These are phyloP conservation scores for Pseudogymnoascus sp. DNA, from an alignment of 2,329 filamentous ascomycete genomes.

Conservation along the genomic window DNA sequence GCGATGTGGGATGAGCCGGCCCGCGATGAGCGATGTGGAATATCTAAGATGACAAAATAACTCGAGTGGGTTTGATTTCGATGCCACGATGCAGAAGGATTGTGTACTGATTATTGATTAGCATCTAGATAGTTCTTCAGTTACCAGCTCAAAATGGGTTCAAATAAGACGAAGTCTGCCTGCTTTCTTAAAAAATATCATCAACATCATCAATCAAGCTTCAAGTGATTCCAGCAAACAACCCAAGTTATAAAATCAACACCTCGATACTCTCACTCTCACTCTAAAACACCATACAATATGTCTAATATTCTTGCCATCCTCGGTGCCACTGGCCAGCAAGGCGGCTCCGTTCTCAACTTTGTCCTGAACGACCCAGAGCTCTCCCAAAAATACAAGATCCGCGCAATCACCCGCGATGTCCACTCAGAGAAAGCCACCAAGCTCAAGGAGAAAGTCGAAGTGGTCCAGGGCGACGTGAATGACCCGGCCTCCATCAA, in stretches of 20 bases:
- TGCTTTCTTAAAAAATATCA: neutral
- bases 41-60: neutral
- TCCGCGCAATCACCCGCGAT: conserved; percentile 44
- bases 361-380: conserved; percentile 35
- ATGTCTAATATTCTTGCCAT: conserved; percentile 23
- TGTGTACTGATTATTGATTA: neutral
- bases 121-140: neutral
- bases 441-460: conserved; percentile 24
- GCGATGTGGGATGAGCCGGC: neutral
- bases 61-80: neutral
- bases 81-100: neutral
- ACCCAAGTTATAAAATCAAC: neutral
- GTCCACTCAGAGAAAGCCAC: conserved; percentile 29
- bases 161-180: neutral
- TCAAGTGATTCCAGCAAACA: neutral
- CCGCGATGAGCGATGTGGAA: neutral
- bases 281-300: neutral
- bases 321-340: conserved; percentile 44
- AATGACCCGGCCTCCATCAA: conserved; percentile 31
- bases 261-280: neutral
- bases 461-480: conserved; percentile 35
- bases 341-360: conserved; percentile 40
- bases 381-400: conserved; percentile 37
- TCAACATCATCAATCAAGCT: neutral
- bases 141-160: neutral